Conservation (phyloP, 768 basidiomycete genomes). For the Hericium alpestre region DNA sequence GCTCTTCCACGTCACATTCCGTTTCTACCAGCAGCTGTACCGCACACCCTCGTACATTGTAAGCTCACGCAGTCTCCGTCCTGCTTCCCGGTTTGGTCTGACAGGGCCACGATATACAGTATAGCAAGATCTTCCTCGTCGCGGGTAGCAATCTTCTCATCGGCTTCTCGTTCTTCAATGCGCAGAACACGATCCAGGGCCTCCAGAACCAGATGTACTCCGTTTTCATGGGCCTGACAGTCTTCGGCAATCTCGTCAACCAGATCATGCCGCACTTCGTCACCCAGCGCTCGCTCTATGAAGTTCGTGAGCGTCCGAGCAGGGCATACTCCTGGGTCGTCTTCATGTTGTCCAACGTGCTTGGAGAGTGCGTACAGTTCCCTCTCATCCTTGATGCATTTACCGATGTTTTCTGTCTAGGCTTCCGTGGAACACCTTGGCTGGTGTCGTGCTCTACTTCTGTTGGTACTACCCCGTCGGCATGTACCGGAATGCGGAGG, state of each 20-base stretch:
- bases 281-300: conserved; percentile 26
- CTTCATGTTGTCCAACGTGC: conserved; percentile 23
- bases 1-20: not conserved
- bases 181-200: conserved; percentile 27
- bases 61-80: conserved; percentile 12
- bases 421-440: conserved; percentile 40
- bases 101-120: conserved; percentile 30
- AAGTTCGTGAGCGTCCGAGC: conserved; percentile 31
- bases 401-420: not conserved
- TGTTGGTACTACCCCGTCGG: conserved; percentile 69
- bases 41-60: not conserved
- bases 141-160: conserved; percentile 25
- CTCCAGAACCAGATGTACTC: conserved; percentile 33
- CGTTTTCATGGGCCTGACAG: conserved; percentile 23
- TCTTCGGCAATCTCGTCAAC: conserved; percentile 18
- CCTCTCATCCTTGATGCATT: conserved; percentile 30
- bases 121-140: conserved; percentile 27
- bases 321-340: conserved; percentile 32
- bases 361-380: conserved; percentile 31
- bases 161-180: conserved; percentile 33
- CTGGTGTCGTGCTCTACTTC: conserved; percentile 48
- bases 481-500: conserved; percentile 19
- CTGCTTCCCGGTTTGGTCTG: conserved; percentile 19
- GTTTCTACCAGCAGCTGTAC: not conserved
- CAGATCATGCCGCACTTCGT: conserved; percentile 34